Evolutionary conservation across 1,284 basidiomycete species (phyloP), one percentile per base, ranked within the genome.

Genomic region (Cutaneotrichosporon cutaneum): DNA sequence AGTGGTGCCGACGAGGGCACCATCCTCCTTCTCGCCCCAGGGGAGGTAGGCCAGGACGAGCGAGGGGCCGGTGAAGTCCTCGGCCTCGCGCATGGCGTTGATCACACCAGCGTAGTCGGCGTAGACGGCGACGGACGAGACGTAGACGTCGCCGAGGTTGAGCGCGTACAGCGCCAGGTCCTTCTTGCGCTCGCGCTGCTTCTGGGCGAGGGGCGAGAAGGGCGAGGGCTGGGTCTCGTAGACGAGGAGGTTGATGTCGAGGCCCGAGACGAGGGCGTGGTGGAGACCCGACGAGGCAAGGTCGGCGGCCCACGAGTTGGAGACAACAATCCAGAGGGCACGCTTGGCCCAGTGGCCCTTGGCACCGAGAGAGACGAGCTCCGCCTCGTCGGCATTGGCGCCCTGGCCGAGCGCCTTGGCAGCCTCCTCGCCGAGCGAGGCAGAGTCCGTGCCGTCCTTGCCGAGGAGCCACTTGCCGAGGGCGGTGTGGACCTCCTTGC

Each of bases 141-240:
- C 95, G 77, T 93, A 99, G 61, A 94, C 92, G 74, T 94, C 90
- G 18, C 95, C 95, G 77, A 97, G 92, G 81, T 96, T 97, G 91
- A 99, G 95, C 14, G 95, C 96, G 76, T 99, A 99, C 54, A 97
- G 82, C 1, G 92, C 94, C 51, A 94, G 88, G 79, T 97, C 94
- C 74, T 93, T 93, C 81, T 94, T 95, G 63, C 92, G 84, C 59
- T 78, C 77, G 54, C 72, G 72, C 61, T 73, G 70, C 60, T 71
- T 68, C 52, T 72, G 63, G 21, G 74, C 73, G 26, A 68, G 68
- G 9, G 87, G 87, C 67, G 92, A 89, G 33, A 81, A 84, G 22
- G 84, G 81, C 68, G 88, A 87, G 1, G 96, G 92, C 14, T 90
- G 82, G 21, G 90, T 94, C 80, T 99, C 96, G 73, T 99, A 88